phyloP scores from a whole-genome alignment of 2,329 filamentous ascomycete genomes.

The Pyricularia sp. region DNA sequence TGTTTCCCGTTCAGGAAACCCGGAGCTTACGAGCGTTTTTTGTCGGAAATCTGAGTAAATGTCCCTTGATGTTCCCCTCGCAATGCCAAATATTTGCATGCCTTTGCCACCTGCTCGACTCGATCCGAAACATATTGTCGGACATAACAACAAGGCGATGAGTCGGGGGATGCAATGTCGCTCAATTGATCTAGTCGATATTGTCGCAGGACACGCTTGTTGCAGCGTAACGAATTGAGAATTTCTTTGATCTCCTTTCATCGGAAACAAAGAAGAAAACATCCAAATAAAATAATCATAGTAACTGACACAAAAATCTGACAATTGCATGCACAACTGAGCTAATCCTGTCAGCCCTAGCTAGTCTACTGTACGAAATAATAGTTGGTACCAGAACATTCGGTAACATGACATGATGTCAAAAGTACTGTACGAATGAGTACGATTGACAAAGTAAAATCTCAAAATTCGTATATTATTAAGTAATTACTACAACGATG shows the following conservation, averaged over 20 bases:
- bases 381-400: neutral
- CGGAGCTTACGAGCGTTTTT: neutral
- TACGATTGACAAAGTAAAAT: no score
- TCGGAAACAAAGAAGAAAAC: no score
- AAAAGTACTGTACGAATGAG: no score
- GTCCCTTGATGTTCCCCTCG: neutral
- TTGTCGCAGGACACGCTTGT: neutral
- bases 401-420: no score
- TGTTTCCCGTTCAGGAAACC: neutral
- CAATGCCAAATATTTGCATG: neutral
- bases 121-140: neutral
- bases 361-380: neutral
- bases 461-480: no score
- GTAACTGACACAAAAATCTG: neutral
- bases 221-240: neutral
- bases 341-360: neutral
- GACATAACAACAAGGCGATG: neutral
- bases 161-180: neutral
- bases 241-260: neutral
- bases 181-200: neutral
- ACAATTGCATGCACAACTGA: neutral
- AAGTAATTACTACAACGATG: neutral
- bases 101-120: neutral
- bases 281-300: neutral
- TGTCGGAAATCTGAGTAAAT: neutral